Evolutionary conservation across 345 rosid species (phyloP).

Genomic region (Acer yangbiense): DNA sequence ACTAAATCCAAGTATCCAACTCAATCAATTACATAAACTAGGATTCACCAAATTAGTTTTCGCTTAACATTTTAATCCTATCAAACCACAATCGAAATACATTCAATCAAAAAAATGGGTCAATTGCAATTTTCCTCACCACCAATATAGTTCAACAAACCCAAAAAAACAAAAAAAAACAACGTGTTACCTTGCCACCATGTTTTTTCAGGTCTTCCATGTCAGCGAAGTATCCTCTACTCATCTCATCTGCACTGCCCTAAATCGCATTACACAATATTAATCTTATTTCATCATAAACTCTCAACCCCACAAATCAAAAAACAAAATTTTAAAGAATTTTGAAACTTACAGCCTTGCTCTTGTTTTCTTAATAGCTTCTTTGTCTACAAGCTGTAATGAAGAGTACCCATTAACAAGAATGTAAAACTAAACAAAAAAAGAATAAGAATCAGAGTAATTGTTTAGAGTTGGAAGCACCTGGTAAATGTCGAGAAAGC

Average conservation of each 20-base stretch:
- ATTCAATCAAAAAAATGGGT: not conserved
- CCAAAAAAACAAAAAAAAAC: not conserved
- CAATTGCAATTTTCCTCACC: not conserved
- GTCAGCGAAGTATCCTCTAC: constrained; percentile 83
- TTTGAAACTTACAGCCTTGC: constrained; percentile 75
- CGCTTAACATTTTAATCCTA: not conserved
- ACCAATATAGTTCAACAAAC: too few relatives aligned
- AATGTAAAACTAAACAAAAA: constrained; percentile 2
- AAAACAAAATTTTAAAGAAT: too few relatives aligned
- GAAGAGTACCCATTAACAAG: constrained; percentile 6
- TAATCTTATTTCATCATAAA: constrained; percentile 16
- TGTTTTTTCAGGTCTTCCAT: constrained; percentile 68
- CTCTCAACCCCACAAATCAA: not conserved
- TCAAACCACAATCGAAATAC: not conserved
- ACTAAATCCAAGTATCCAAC: not conserved
- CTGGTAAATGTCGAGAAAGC: constrained; percentile 76
- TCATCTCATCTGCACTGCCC: constrained; percentile 99
- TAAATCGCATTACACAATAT: constrained; percentile 40
- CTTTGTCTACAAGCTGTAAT: constrained; percentile 67
- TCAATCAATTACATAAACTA: not conserved
- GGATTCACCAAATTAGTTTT: not conserved
- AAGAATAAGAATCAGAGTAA: not conserved
- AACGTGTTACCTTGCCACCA: constrained; percentile 80
- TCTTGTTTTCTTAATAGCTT: constrained; percentile 77
- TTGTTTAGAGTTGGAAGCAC: constrained; percentile 23